Evolutionary conservation across 2,329 filamentous ascomycete species (phyloP).

Genomic region (Alternaria infectoria): DNA sequence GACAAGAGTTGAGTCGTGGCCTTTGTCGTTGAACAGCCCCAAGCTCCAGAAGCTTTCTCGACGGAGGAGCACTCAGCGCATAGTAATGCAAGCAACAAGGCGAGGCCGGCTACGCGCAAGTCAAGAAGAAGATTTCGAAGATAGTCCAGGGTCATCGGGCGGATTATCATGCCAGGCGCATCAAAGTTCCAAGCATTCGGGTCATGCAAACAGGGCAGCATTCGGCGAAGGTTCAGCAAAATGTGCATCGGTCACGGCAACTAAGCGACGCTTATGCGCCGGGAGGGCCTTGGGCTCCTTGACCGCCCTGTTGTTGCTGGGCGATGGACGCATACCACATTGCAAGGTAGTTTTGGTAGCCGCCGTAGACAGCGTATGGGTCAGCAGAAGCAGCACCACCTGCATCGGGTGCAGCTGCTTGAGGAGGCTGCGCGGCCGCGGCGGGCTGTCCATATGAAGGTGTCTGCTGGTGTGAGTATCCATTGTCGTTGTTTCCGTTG

Average conservation of each 20-base stretch:
- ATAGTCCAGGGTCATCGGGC: constrained; percentile 19
- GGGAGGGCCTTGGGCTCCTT: constrained; percentile 40
- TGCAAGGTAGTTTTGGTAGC: constrained; percentile 79
- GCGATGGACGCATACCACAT: constrained; percentile 79
- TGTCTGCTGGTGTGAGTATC: constrained; percentile 56
- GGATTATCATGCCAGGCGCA: constrained; percentile 33
- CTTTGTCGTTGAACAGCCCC: not conserved
- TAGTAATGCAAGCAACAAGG: constrained; percentile 28
- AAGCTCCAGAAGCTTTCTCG: constrained; percentile 1
- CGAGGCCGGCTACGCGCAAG: constrained; percentile 21
- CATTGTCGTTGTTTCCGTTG: constrained; percentile 47
- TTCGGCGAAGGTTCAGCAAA: constrained; percentile 44
- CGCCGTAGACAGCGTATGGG: constrained; percentile 78
- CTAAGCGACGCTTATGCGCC: constrained; percentile 43
- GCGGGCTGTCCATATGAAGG: constrained; percentile 45
- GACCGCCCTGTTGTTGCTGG: constrained; percentile 54
- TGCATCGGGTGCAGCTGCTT: constrained; percentile 44
- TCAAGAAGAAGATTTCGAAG: constrained; percentile 27
- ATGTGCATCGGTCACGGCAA: constrained; percentile 44
- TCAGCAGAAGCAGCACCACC: constrained; percentile 58
- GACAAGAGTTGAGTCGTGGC: constrained; percentile 5
- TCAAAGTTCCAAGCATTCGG: constrained; percentile 36
- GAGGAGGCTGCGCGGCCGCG: constrained; percentile 34
- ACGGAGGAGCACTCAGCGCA: constrained; percentile 22
- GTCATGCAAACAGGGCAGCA: constrained; percentile 49